Conservation (phyloP, 1,139 yeast genomes). For the Candida sojae region DNA sequence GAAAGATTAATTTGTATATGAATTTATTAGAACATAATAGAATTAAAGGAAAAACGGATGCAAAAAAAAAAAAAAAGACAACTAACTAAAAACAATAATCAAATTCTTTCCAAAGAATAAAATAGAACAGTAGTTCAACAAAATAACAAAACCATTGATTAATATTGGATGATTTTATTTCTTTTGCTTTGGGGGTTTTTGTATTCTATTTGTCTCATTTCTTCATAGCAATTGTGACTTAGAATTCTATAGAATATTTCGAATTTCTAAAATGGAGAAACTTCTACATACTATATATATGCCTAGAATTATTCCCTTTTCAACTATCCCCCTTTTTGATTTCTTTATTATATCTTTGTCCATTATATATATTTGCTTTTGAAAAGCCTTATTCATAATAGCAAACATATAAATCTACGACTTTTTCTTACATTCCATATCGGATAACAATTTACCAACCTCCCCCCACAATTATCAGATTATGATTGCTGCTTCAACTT, state of each 20-base stretch:
- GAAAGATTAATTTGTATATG: too few species aligned
- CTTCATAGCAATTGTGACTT: neutral
- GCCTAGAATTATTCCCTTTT: too few species aligned
- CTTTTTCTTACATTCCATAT: too few species aligned
- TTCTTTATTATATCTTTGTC: too few species aligned
- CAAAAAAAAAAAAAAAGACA: too few species aligned
- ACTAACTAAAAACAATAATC: too few species aligned
- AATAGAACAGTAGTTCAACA: neutral
- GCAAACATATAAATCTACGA: too few species aligned
- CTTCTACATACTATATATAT: neutral
- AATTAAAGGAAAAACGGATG: too few species aligned
- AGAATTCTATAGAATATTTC: neutral
- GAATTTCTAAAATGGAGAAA: too few species aligned
- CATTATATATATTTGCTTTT: neutral
- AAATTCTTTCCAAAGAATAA: neutral
- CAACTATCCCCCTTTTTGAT: neutral
- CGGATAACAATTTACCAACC: too few species aligned
- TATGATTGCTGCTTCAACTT: constrained; percentile 4
- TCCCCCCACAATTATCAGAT: neutral
- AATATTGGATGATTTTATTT: neutral
- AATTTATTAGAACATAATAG: too few species aligned
- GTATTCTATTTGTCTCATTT: neutral
- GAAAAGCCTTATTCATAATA: too few species aligned
- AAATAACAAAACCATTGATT: neutral
- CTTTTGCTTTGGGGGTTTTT: neutral